Evolutionary conservation across 1,139 yeast species (phyloP).

Genomic region (Magnusiomyces fungicola): DNA sequence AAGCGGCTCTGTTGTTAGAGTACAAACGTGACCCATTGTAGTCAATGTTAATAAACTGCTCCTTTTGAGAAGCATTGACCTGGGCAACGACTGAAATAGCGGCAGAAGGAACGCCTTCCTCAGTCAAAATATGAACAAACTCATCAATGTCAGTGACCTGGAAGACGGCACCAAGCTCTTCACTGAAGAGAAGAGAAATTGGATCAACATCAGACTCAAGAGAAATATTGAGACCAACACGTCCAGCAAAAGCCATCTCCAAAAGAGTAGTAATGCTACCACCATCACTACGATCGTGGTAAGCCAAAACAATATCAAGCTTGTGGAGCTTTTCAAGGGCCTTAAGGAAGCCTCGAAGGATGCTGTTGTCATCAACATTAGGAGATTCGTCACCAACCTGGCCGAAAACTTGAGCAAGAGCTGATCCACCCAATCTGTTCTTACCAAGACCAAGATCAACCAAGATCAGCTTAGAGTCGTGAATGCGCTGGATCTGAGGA

Average conservation of each 20-base stretch:
- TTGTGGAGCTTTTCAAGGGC: slow-evolving; percentile 67
- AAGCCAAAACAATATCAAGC: slow-evolving; percentile 56
- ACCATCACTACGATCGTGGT: slow-evolving; percentile 97
- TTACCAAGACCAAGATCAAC: slow-evolving; percentile 69
- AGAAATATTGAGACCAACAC: slow-evolving; percentile 62
- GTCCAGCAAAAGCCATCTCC: slow-evolving; percentile 97
- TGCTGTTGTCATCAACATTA: slow-evolving; percentile 60
- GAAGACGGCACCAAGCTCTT: slow-evolving; percentile 95
- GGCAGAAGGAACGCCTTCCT: slow-evolving; percentile 51
- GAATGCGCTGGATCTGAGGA: slow-evolving; percentile 56
- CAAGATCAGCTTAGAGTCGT: slow-evolving; percentile 54
- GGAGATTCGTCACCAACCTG: slow-evolving; percentile 82
- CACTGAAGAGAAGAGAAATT: slow-evolving; percentile 55
- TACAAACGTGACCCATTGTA: slow-evolving; percentile 44
- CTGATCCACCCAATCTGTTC: slow-evolving; percentile 76
- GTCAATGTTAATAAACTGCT: slow-evolving; percentile 46
- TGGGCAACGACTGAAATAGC: slow-evolving; percentile 59
- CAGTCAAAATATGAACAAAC: slow-evolving; percentile 48
- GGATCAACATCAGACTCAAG: slow-evolving; percentile 27
- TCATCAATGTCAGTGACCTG: slow-evolving; percentile 58
- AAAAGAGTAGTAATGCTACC: slow-evolving; percentile 78
- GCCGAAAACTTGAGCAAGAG: slow-evolving; percentile 86
- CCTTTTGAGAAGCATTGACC: slow-evolving; percentile 42
- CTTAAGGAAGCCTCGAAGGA: slow-evolving; percentile 62
- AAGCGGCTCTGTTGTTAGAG: slow-evolving; percentile 52